Conservation (phyloP, 805 yeast species). For the Monosporozyma servazzii region DNA sequence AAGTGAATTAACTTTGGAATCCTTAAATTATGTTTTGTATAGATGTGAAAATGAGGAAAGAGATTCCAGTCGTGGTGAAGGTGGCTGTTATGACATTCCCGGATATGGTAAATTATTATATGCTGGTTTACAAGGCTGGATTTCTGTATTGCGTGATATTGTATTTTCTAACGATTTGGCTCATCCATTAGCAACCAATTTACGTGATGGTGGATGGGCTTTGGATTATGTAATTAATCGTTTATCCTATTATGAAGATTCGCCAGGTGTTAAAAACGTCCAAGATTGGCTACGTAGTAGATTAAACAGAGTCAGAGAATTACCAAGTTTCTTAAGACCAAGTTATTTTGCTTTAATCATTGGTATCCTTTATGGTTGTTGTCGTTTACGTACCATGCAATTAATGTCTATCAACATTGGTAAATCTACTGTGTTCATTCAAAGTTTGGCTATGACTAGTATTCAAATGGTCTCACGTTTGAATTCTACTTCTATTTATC, state of each 20-base stretch:
- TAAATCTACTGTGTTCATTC: constrained; percentile 62
- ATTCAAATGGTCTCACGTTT: constrained; percentile 77
- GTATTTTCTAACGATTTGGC: constrained; percentile 68
- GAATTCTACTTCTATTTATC: constrained; percentile 66
- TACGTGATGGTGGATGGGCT: constrained; percentile 85
- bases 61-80: constrained; percentile 61
- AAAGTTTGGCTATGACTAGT: constrained; percentile 68
- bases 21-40: constrained; percentile 67
- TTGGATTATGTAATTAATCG: constrained; percentile 64
- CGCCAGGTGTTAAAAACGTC: constrained; percentile 44
- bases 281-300: constrained; percentile 63
- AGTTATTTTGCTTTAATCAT: constrained; percentile 78
- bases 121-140: constrained; percentile 94
- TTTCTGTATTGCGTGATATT: constrained; percentile 51
- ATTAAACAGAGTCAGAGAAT: constrained; percentile 47
- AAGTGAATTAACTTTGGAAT: constrained; percentile 46
- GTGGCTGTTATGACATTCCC: constrained; percentile 72
- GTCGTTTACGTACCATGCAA: constrained; percentile 56
- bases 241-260: constrained; percentile 42
- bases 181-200: constrained; percentile 72
- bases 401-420: constrained; percentile 47
- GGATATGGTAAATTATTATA: constrained; percentile 63
- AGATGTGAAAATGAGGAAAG: constrained; percentile 82
- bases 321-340: constrained; percentile 78
- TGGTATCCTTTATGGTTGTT: constrained; percentile 77